phyloP scores from a whole-genome alignment of 139 green algal genomes.

The Auxenochlorella protothecoides region DNA sequence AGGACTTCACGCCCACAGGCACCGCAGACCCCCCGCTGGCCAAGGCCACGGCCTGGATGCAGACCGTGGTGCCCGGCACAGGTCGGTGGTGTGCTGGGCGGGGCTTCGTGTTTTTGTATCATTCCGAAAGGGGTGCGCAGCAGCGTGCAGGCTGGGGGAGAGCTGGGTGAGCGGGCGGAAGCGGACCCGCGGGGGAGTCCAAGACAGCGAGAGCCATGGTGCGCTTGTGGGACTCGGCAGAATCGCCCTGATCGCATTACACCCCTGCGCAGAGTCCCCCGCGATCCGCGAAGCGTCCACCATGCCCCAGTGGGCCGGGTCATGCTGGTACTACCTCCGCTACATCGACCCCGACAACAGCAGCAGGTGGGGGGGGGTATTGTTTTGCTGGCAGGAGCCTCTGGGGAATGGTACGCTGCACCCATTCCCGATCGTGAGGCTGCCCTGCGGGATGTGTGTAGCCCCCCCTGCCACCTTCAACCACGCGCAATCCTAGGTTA shows the following conservation, averaged over 20 bases:
- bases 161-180: no score
- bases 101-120: no score
- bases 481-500: no score
- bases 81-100: constrained; percentile 6
- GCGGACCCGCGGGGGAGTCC: no score
- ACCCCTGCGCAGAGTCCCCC: constrained; percentile 24
- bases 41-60: constrained; percentile 68
- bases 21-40: constrained; percentile 78
- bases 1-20: constrained; percentile 82
- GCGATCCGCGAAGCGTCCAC: constrained; percentile 84
- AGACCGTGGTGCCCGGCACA: constrained; percentile 44
- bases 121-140: background rate
- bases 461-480: no score
- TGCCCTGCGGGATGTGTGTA: no score
- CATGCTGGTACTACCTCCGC: constrained; percentile 96
- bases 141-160: no score
- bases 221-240: no score
- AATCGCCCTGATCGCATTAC: no score
- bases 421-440: no score
- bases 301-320: constrained; percentile 93
- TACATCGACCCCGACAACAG: constrained; percentile 86
- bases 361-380: background rate
- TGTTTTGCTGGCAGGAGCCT: background rate
- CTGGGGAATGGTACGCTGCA: no score
- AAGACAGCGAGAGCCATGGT: no score